A percentile compares a stretch with the other conserved stretches of the same genome.
Evolutionary conservation across 2,329 filamentous ascomycete species (phyloP).

Genomic region (Ciborinia camelliae): DNA sequence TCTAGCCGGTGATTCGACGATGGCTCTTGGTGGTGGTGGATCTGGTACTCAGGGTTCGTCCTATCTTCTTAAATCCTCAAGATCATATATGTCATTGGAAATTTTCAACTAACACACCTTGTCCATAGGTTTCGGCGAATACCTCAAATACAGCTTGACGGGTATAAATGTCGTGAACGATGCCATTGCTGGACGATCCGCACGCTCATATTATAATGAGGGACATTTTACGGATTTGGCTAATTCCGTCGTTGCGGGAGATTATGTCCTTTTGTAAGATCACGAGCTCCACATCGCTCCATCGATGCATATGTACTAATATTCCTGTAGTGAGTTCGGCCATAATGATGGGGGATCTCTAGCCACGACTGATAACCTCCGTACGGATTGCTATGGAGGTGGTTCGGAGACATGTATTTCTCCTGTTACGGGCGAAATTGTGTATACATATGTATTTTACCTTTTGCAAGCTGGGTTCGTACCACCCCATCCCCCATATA

Average conservation of each 20-base stretch:
- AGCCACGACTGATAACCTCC: conserved; percentile 55
- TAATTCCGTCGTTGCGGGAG: conserved; percentile 37
- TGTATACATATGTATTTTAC: conserved; percentile 36
- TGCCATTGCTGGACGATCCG: conserved; percentile 63
- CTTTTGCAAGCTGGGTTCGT: conserved; percentile 16
- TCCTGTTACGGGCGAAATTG: conserved; percentile 46
- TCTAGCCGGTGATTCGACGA: conserved; percentile 60
- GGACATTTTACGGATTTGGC: conserved; percentile 59
- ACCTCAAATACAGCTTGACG: conserved; percentile 50
- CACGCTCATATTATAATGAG: conserved; percentile 64
- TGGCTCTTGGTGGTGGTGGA: conserved; percentile 49
- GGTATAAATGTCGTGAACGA: conserved; percentile 55
- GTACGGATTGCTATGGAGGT: conserved; percentile 51
- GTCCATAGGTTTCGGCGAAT: conserved; percentile 58
- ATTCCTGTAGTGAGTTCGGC: conserved; percentile 45
- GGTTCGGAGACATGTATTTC: conserved; percentile 46
- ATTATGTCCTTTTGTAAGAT: conserved; percentile 51
- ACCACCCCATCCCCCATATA: not conserved
- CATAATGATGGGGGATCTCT: conserved; percentile 64
- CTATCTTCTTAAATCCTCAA: conserved; percentile 10
- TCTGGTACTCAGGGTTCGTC: conserved; percentile 42
- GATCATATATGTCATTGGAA: not conserved
- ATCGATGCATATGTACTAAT: not conserved
- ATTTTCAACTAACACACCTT: not conserved
- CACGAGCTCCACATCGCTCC: not conserved